Conservation (phyloP, 2,329 filamentous ascomycete species). For the Aspergillus candidus region DNA sequence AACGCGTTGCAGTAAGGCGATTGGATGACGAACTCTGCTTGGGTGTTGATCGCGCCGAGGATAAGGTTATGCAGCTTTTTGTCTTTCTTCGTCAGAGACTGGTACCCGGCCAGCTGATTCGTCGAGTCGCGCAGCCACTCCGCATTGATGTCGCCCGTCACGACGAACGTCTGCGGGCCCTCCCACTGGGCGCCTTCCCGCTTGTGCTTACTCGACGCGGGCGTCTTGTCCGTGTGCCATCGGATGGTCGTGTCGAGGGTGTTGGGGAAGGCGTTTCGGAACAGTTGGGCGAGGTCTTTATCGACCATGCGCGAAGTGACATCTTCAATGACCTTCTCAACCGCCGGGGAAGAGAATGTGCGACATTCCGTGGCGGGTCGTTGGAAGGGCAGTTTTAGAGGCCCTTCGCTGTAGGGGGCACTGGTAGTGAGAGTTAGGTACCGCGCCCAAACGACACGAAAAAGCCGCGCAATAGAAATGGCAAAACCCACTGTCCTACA, state of each 20-base stretch:
- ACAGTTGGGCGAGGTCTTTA: constrained; percentile 81
- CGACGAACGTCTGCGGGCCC: constrained; percentile 85
- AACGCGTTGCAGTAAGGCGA: constrained; percentile 98
- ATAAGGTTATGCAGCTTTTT: constrained; percentile 71
- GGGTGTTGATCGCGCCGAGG: constrained; percentile 89
- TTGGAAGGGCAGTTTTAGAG: constrained; percentile 76
- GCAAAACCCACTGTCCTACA: constrained; percentile 51
- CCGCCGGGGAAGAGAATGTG: constrained; percentile 78
- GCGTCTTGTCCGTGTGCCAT: constrained; percentile 64
- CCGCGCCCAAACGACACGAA: too few species aligned
- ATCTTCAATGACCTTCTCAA: constrained; percentile 81
- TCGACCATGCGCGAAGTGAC: constrained; percentile 74
- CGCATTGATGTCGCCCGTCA: constrained; percentile 86
- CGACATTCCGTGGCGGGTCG: constrained; percentile 74
- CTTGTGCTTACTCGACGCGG: constrained; percentile 28
- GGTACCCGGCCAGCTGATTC: constrained; percentile 89
- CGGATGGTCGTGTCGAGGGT: constrained; percentile 84
- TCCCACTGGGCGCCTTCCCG: constrained; percentile 63
- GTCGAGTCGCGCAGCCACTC: constrained; percentile 91
- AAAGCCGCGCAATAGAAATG: background rate
- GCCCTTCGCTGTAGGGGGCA: constrained; percentile 71
- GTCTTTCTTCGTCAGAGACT: constrained; percentile 75
- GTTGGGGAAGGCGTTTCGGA: constrained; percentile 92
- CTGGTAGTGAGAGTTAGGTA: constrained; percentile 39
- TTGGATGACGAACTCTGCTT: constrained; percentile 88